Conservation (phyloP, 1,139 yeast genomes). For the Blastobotrys buckinghamii region DNA sequence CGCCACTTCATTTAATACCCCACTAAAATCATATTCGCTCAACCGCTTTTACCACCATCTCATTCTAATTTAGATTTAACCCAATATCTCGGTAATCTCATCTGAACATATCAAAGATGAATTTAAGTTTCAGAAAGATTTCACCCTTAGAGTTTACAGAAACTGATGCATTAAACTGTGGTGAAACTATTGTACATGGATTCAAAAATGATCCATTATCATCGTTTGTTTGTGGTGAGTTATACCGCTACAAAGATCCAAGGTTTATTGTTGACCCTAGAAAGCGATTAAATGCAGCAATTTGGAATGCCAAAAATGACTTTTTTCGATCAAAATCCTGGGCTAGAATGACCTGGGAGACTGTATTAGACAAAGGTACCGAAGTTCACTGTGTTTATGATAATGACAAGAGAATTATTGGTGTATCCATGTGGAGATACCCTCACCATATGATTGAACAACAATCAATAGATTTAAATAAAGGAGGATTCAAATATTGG, state of each 20-base stretch:
- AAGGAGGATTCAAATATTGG: slow-evolving; percentile 7
- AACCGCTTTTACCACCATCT: too few species aligned
- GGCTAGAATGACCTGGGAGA: background rate
- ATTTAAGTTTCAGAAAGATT: background rate
- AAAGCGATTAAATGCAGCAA: background rate
- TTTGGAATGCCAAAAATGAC: background rate
- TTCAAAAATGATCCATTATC: background rate
- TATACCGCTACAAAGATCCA: too few species aligned
- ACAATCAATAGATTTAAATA: slow-evolving; percentile 2
- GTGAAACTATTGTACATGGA: background rate
- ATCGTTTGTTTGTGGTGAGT: background rate
- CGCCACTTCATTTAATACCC: background rate
- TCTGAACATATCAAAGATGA: too few species aligned
- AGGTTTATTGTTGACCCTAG: background rate
- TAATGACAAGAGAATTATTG: slow-evolving; percentile 7
- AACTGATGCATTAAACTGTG: slow-evolving; percentile 3
- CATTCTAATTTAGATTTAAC: too few species aligned
- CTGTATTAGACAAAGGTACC: background rate
- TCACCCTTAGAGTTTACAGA: background rate
- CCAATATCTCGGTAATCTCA: too few species aligned
- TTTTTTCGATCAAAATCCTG: background rate
- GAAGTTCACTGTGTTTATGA: slow-evolving; percentile 4
- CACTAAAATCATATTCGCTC: background rate
- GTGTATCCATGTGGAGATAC: slow-evolving; percentile 5
- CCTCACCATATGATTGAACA: slow-evolving; percentile 9